These are phyloP conservation scores for Syncephalis plumigaleata DNA, from an alignment of 371 early-diverging fungal genomes.

Conservation along the genomic window DNA sequence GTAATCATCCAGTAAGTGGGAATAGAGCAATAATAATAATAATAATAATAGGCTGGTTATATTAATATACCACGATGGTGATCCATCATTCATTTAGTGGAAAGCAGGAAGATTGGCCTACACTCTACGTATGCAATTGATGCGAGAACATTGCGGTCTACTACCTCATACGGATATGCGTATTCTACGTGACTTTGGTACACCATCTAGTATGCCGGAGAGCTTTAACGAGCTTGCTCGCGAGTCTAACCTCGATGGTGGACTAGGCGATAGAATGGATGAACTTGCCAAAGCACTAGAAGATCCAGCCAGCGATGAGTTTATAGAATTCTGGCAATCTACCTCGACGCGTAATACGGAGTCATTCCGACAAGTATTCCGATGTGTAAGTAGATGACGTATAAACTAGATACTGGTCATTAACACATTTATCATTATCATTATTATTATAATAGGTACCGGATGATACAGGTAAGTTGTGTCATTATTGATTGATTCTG, in stretches of 20 bases:
- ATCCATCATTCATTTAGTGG: no score
- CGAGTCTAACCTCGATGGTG: no score
- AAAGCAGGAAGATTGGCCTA: constrained; percentile 57
- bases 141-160: constrained; percentile 73
- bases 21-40: neutral
- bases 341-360: constrained; percentile 48
- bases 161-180: constrained; percentile 8
- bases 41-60: neutral
- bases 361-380: constrained; percentile 64
- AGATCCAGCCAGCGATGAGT: constrained; percentile 16
- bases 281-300: constrained; percentile 9
- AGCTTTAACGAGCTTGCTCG: no score
- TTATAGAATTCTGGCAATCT: constrained; percentile 32
- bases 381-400: constrained; percentile 18
- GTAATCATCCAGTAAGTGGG: constrained; percentile 34
- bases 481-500: neutral
- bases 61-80: no score
- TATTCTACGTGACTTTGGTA: no score
- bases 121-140: constrained; percentile 54
- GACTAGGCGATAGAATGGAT: neutral
- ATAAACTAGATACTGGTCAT: no score
- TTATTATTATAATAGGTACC: constrained; percentile 23
- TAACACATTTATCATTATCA: neutral
- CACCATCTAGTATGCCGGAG: no score
- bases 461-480: constrained; percentile 29